These are phyloP conservation scores for Paecilomyces dactylethromorphus DNA, from an alignment of 2,329 filamentous ascomycete species.

Conservation along the genomic window DNA sequence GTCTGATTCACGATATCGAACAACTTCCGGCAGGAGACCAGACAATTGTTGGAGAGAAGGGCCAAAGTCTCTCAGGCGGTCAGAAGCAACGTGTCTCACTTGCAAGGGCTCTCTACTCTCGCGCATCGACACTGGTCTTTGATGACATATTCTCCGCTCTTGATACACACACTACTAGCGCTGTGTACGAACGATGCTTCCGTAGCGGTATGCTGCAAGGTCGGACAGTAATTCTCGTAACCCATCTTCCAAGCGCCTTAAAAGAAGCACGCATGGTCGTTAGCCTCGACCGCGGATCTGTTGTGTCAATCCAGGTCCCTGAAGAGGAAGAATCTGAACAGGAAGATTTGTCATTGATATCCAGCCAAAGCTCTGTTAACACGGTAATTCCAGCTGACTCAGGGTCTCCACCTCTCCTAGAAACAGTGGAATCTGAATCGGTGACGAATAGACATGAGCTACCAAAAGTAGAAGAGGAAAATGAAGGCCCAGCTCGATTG, in stretches of 20 bases:
- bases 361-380: background rate
- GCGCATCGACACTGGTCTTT: slow-evolving; percentile 48
- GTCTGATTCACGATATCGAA: slow-evolving; percentile 50
- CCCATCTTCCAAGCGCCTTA: slow-evolving; percentile 33
- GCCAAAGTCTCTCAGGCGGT: slow-evolving; percentile 57
- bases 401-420: background rate
- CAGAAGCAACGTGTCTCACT: slow-evolving; percentile 57
- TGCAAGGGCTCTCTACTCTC: slow-evolving; percentile 53
- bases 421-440: background rate
- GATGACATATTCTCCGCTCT: slow-evolving; percentile 57
- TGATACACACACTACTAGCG: slow-evolving; percentile 52
- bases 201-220: slow-evolving; percentile 49
- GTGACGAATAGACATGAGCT: background rate
- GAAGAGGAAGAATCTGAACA: slow-evolving; percentile 2
- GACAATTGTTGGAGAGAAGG: slow-evolving; percentile 56
- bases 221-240: slow-evolving; percentile 52
- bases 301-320: slow-evolving; percentile 9
- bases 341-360: background rate
- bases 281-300: slow-evolving; percentile 12
- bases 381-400: background rate
- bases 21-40: slow-evolving; percentile 53
- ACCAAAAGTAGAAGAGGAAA: slow-evolving; percentile 3
- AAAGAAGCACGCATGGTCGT: slow-evolving; percentile 15
- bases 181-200: slow-evolving; percentile 53
- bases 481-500: slow-evolving; percentile 5